These are phyloP conservation scores for Nyctanthes arbortristis DNA, from an alignment of 257 asterid genomes.

Conservation along the genomic window DNA sequence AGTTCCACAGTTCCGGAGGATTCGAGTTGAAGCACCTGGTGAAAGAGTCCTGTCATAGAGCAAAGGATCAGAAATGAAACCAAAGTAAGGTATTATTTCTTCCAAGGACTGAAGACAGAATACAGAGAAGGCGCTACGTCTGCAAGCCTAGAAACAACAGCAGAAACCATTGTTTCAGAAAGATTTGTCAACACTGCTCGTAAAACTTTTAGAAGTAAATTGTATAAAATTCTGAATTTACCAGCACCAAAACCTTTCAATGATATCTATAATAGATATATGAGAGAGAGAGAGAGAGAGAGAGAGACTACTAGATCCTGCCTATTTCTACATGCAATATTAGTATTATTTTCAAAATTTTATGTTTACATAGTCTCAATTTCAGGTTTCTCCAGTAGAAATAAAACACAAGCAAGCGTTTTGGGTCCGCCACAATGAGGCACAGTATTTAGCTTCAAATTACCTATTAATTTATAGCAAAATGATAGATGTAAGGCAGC, in stretches of 20 bases:
- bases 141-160: neutral
- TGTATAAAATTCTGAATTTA: neutral
- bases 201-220: neutral
- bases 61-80: slow-evolving; percentile 8
- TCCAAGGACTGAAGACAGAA: slow-evolving; percentile 8
- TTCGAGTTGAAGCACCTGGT: slow-evolving; percentile 96
- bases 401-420: neutral
- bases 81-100: slow-evolving; percentile 7
- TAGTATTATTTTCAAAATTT: neutral
- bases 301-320: too few relatives aligned
- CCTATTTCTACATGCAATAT: too few relatives aligned
- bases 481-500: too few relatives aligned
- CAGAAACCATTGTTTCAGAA: neutral
- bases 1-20: slow-evolving; percentile 98
- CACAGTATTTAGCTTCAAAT: too few relatives aligned
- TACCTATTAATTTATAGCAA: too few relatives aligned
- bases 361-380: neutral
- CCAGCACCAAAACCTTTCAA: neutral
- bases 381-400: neutral
- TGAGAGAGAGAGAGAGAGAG: too few relatives aligned
- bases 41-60: slow-evolving; percentile 78
- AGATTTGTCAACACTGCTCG: neutral
- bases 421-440: too few relatives aligned
- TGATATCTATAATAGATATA: neutral
- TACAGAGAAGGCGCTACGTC: neutral